Conservation (phyloP, 2,329 filamentous ascomycete genomes). For the Lasiodiplodia sp. region DNA sequence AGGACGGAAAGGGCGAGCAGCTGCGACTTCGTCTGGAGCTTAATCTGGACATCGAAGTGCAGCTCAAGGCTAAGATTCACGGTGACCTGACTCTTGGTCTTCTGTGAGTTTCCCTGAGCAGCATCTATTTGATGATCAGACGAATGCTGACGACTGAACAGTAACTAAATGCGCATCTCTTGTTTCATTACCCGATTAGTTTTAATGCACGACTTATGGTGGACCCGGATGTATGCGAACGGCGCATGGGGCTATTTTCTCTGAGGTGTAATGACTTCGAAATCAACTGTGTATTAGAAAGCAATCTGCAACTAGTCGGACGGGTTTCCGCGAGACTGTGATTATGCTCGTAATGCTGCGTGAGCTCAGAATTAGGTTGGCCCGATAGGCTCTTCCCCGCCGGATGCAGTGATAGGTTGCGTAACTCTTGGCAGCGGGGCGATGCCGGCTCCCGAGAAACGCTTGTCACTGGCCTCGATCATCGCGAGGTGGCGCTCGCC, state of each 20-base stretch:
- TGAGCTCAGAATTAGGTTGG: conserved; percentile 20
- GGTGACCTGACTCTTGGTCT: conserved; percentile 67
- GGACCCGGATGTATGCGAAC: conserved; percentile 15
- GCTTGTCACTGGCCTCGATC: conserved; percentile 13
- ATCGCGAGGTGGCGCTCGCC: conserved; percentile 12
- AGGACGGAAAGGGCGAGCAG: conserved; percentile 55
- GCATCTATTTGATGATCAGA: neutral
- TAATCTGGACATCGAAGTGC: conserved; percentile 69
- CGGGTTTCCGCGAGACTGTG: neutral
- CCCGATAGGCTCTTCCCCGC: conserved; percentile 17
- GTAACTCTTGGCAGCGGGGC: conserved; percentile 12
- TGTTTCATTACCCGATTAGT: conserved; percentile 7
- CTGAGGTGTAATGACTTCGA: conserved; percentile 12
- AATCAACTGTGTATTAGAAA: conserved; percentile 14
- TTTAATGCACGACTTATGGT: conserved; percentile 21
- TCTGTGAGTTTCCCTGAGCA: conserved; percentile 49
- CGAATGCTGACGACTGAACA: conserved; percentile 20
- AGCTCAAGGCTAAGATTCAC: conserved; percentile 70
- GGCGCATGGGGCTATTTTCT: conserved; percentile 16
- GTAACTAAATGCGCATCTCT: conserved; percentile 27
- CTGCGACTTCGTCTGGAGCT: conserved; percentile 65
- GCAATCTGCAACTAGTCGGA: conserved; percentile 13
- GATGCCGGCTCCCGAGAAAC: conserved; percentile 13
- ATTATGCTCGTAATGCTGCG: neutral
- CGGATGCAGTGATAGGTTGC: neutral